Evolutionary conservation across 1,284 basidiomycete species (phyloP).

Genomic region (Fomitiporia mediterranea): DNA sequence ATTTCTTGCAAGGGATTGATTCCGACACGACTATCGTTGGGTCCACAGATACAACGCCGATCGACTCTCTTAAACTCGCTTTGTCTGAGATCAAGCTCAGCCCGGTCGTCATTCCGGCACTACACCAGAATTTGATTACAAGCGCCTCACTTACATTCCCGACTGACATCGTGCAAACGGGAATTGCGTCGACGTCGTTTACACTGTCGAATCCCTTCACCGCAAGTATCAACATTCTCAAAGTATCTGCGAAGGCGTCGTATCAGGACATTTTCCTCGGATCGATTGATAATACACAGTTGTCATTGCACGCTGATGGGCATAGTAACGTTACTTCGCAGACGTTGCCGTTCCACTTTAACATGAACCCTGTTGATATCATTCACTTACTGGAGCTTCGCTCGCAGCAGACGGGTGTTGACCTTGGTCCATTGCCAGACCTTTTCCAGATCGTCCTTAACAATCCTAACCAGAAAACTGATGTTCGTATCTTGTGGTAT

Average conservation of each 20-base stretch:
- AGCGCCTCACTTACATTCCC: conserved; percentile 54
- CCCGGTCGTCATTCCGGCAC: conserved; percentile 62
- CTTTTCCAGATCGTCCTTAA: conserved; percentile 55
- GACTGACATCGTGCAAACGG: conserved; percentile 52
- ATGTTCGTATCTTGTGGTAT: conserved; percentile 31
- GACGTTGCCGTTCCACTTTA: conserved; percentile 58
- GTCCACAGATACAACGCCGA: conserved; percentile 52
- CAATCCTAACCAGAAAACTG: conserved; percentile 47
- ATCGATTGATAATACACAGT: conserved; percentile 50
- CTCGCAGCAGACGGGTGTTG: conserved; percentile 50
- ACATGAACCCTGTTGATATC: conserved; percentile 59
- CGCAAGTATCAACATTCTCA: conserved; percentile 64
- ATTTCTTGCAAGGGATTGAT: conserved; percentile 65
- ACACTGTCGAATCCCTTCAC: conserved; percentile 71
- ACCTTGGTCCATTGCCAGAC: conserved; percentile 59
- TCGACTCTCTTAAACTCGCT: conserved; percentile 61
- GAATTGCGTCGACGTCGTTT: conserved; percentile 52
- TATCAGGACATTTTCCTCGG: conserved; percentile 53
- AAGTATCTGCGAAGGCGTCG: conserved; percentile 52
- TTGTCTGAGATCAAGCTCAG: conserved; percentile 58
- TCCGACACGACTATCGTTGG: conserved; percentile 59
- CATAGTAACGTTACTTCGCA: conserved; percentile 59
- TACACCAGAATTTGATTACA: conserved; percentile 61
- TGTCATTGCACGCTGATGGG: conserved; percentile 55
- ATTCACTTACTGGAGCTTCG: conserved; percentile 54